Conservation (phyloP, 2,329 filamentous ascomycete species). For the Fulvia fulva region DNA sequence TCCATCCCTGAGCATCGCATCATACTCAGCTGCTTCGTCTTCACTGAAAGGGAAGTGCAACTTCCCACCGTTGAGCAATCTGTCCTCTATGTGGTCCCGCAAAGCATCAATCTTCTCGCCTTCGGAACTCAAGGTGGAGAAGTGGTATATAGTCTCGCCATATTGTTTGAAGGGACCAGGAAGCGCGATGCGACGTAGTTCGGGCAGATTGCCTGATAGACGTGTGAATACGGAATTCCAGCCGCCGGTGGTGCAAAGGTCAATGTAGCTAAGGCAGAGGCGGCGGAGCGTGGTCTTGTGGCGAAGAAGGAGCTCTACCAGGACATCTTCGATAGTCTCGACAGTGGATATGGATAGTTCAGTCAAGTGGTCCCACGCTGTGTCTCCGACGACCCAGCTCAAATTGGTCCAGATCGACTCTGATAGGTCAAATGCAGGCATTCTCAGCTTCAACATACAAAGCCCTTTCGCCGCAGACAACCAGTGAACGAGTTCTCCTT, state of each 20-base stretch:
- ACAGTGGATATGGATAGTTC: neutral
- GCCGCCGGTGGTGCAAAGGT: neutral
- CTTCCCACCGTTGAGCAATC: neutral
- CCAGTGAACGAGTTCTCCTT: neutral
- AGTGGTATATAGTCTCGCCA: neutral
- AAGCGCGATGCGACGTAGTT: neutral
- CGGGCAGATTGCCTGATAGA: neutral
- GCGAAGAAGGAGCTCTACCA: neutral
- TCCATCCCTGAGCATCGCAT: neutral
- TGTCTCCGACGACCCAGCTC: neutral
- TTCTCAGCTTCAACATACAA: neutral
- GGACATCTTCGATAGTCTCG: neutral
- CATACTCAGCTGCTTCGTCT: neutral
- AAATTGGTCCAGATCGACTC: neutral
- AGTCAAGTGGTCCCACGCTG: neutral
- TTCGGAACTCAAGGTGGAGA: neutral
- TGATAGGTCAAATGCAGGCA: neutral
- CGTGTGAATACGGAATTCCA: neutral
- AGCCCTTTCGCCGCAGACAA: neutral
- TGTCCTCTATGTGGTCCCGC: neutral
- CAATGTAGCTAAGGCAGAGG: neutral
- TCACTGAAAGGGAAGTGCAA: neutral
- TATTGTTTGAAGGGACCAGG: neutral
- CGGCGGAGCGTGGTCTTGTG: neutral
- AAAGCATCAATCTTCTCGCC: neutral